Evolutionary conservation across 495 filamentous ascomycete species (phyloP).

Genomic region (Penicillium cataractarum): DNA sequence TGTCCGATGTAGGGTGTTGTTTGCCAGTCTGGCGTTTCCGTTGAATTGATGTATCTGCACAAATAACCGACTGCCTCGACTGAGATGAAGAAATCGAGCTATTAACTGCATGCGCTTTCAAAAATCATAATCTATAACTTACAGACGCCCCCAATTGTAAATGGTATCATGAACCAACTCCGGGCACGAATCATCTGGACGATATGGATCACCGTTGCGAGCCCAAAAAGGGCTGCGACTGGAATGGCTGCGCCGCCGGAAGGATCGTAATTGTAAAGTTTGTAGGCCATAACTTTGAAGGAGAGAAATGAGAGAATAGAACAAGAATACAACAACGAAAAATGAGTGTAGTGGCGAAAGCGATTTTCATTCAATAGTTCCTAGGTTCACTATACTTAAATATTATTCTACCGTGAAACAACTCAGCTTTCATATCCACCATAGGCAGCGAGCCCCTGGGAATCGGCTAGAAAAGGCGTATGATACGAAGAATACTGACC

Average conservation of each 20-base stretch:
- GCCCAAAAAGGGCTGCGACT: constrained; percentile 15
- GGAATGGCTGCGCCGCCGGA: constrained; percentile 16
- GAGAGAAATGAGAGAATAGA: not conserved
- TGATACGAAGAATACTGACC: not conserved
- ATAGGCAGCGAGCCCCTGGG: not conserved
- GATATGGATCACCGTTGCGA: constrained; percentile 37
- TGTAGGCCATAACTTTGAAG: constrained; percentile 13
- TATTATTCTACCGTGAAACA: not conserved
- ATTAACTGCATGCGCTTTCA: not conserved
- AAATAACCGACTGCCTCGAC: constrained; percentile 38
- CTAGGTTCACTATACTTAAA: not conserved
- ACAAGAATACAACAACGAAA: not conserved
- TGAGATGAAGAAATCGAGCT: not conserved
- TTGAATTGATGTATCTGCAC: constrained; percentile 25
- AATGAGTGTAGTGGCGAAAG: not conserved
- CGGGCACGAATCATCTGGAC: constrained; percentile 37
- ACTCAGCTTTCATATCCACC: not conserved
- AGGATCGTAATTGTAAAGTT: constrained; percentile 22
- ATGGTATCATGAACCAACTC: constrained; percentile 53
- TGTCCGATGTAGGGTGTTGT: constrained; percentile 44
- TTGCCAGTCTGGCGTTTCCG: constrained; percentile 21
- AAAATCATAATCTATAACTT: constrained; percentile 24
- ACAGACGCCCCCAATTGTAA: constrained; percentile 54
- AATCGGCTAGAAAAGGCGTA: not conserved
- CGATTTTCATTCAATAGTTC: not conserved